Evolutionary conservation across 2,329 filamentous ascomycete genomes (phyloP).

Genomic region (Tolypocladium ovalisporum): DNA sequence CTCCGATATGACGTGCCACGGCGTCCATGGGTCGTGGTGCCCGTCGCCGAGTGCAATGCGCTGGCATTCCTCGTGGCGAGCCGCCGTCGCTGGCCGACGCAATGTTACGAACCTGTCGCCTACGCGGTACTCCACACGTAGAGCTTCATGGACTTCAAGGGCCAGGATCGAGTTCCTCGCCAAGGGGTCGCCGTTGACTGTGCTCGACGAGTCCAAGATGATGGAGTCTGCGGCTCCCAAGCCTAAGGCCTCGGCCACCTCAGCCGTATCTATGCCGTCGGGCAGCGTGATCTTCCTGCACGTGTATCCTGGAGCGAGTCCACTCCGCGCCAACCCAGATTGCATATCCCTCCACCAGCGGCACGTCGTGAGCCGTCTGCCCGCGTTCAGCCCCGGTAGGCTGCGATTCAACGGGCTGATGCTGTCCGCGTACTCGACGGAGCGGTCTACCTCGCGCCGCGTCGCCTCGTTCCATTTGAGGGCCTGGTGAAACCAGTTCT

Average conservation of each 20-base stretch:
- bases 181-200: slow-evolving; percentile 28
- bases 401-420: slow-evolving; percentile 9
- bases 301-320: slow-evolving; percentile 22
- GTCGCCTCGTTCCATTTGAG: slow-evolving; percentile 43
- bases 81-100: slow-evolving; percentile 11
- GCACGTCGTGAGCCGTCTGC: slow-evolving; percentile 8
- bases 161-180: slow-evolving; percentile 64
- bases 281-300: slow-evolving; percentile 32
- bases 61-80: slow-evolving; percentile 15
- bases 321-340: slow-evolving; percentile 16
- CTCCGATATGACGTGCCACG: slow-evolving; percentile 41
- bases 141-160: slow-evolving; percentile 45
- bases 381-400: slow-evolving; percentile 6
- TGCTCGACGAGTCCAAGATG: slow-evolving; percentile 50
- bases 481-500: slow-evolving; percentile 65
- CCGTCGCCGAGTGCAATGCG: slow-evolving; percentile 10
- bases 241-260: slow-evolving; percentile 42
- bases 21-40: slow-evolving; percentile 18
- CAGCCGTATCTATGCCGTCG: slow-evolving; percentile 34
- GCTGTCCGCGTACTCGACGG: slow-evolving; percentile 8
- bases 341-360: slow-evolving; percentile 14
- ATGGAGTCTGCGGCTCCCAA: slow-evolving; percentile 33
- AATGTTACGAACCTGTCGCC: slow-evolving; percentile 28
- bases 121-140: slow-evolving; percentile 46
- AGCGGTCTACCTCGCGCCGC: slow-evolving; percentile 5